Evolutionary conservation across 1,284 basidiomycete genomes (phyloP).

Genomic region (Marasmius sp.): DNA sequence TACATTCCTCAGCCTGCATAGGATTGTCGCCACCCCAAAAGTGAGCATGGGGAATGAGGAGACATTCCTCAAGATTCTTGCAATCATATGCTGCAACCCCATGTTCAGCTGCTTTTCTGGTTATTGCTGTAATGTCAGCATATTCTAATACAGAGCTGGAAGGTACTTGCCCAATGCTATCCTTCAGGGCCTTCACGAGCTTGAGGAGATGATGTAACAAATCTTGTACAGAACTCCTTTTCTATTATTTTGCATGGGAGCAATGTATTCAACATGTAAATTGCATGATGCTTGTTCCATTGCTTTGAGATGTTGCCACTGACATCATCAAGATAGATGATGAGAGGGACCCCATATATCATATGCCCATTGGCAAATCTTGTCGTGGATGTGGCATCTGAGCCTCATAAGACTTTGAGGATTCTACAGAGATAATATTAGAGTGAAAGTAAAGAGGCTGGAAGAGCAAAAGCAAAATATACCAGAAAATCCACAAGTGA

Average conservation of each 20-base stretch:
- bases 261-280: no score
- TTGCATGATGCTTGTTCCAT: background rate
- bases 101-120: background rate
- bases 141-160: no score
- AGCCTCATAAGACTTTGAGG: background rate
- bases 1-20: no score
- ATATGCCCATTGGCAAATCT: background rate
- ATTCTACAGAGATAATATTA: background rate
- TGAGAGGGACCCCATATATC: background rate
- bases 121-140: background rate
- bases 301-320: background rate
- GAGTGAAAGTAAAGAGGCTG: background rate
- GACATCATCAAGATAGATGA: background rate
- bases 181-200: background rate
- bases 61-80: background rate
- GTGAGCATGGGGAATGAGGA: conserved; percentile 8
- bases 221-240: background rate
- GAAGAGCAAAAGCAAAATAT: background rate
- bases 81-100: background rate
- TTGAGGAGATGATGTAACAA: background rate
- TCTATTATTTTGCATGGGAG: background rate
- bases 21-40: conserved; percentile 24
- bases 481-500: background rate
- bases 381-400: background rate
- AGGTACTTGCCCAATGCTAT: no score